phyloP scores from a whole-genome alignment of 345 rosid genomes.

The Populus davidiana region DNA sequence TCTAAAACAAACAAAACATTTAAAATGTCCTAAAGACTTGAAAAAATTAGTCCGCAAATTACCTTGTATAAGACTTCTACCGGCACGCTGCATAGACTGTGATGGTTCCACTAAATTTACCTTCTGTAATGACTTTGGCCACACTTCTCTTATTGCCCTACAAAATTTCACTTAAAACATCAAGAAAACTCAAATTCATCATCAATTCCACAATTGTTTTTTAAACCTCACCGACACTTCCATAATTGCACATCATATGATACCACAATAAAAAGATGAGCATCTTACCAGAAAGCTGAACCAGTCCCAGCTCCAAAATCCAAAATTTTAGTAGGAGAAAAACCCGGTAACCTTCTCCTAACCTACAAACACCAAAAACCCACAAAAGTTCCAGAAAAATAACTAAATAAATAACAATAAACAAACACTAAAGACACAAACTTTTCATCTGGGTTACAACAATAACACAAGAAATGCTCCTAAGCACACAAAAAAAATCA shows the following conservation, averaged over 20 bases:
- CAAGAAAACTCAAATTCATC: background rate
- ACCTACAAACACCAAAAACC: conserved; percentile 39
- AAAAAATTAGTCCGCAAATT: conserved; percentile 4
- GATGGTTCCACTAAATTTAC: conserved; percentile 89
- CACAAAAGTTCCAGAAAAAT: background rate
- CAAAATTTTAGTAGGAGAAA: conserved; percentile 61
- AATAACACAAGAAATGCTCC: background rate
- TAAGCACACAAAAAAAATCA: background rate
- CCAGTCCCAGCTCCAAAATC: conserved; percentile 98
- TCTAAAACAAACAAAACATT: background rate
- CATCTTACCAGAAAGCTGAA: conserved; percentile 83
- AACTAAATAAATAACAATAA: background rate
- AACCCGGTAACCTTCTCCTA: conserved; percentile 64
- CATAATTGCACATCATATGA: background rate
- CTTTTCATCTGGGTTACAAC: background rate
- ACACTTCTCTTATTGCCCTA: conserved; percentile 88
- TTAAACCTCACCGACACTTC: conserved; percentile 4
- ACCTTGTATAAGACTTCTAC: conserved; percentile 78
- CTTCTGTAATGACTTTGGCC: conserved; percentile 74
- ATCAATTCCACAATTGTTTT: background rate
- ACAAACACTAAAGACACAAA: background rate
- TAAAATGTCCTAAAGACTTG: background rate
- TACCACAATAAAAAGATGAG: background rate
- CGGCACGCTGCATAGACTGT: conserved; percentile 94
- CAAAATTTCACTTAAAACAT: conserved; percentile 5